Evolutionary conservation across 2,329 filamentous ascomycete species (phyloP).

Genomic region (Verticillium zaregamsianum): DNA sequence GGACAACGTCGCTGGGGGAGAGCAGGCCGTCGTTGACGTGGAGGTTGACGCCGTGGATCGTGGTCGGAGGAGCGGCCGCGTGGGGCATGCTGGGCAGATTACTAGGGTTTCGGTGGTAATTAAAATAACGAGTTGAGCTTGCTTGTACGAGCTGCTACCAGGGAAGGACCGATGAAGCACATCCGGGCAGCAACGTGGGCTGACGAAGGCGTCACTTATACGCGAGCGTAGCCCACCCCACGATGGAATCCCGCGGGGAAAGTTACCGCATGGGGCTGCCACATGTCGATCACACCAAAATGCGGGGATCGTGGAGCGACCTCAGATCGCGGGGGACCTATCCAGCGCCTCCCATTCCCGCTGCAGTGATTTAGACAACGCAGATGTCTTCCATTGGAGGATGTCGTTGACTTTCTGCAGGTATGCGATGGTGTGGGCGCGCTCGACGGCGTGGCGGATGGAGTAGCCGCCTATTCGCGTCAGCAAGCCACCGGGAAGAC

Average conservation of each 20-base stretch:
- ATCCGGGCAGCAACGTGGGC: too few relatives aligned
- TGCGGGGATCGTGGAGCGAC: conserved; percentile 4
- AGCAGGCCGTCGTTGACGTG: conserved; percentile 32
- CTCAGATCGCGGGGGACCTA: not conserved
- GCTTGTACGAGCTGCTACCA: too few relatives aligned
- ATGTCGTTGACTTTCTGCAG: conserved; percentile 7
- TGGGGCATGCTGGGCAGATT: too few relatives aligned
- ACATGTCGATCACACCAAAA: too few relatives aligned
- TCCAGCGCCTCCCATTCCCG: conserved; percentile 9
- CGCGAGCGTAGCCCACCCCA: too few relatives aligned
- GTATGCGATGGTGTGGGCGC: conserved; percentile 16
- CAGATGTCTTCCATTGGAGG: conserved; percentile 9
- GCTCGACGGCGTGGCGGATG: conserved; percentile 5
- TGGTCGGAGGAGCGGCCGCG: not conserved
- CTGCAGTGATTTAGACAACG: conserved; percentile 12
- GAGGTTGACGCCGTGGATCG: conserved; percentile 11
- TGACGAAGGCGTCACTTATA: too few relatives aligned
- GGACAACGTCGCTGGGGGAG: conserved; percentile 34
- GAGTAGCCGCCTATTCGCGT: conserved; percentile 4
- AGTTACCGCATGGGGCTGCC: too few relatives aligned
- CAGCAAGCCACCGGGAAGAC: not conserved
- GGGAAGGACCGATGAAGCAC: too few relatives aligned
- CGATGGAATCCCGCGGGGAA: too few relatives aligned
- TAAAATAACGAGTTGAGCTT: too few relatives aligned
- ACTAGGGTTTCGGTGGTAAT: too few relatives aligned